phyloP scores from a whole-genome alignment of 2,329 filamentous ascomycete species.

The Colletotrichum gloeosporioides region DNA sequence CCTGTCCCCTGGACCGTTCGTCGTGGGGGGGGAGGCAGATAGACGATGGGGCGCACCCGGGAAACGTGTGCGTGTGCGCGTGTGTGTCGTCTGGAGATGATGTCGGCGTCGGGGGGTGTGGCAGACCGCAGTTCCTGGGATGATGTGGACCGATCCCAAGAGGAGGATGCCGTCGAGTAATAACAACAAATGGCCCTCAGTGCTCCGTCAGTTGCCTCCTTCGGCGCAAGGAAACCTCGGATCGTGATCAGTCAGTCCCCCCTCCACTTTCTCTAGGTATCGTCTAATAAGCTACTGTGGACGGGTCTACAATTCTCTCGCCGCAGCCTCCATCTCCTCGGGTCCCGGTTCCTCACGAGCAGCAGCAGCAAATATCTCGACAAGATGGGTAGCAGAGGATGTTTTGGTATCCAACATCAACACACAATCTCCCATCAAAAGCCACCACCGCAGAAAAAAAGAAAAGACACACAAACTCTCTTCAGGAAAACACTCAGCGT shows the following conservation, averaged over 20 bases:
- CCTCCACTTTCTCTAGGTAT: neutral
- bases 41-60: neutral
- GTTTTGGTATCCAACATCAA: neutral
- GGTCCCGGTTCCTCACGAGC: neutral
- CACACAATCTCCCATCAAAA: neutral
- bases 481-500: neutral
- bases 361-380: neutral
- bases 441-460: neutral
- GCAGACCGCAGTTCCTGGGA: neutral
- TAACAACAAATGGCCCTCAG: neutral
- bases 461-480: neutral
- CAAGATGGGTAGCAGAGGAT: neutral
- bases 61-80: neutral
- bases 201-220: neutral
- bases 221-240: neutral
- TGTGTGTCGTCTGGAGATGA: neutral
- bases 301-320: neutral
- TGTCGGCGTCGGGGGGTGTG: neutral
- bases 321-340: neutral
- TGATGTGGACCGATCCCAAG: neutral
- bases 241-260: neutral
- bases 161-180: neutral
- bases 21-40: neutral
- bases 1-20: neutral
- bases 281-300: neutral